phyloP scores from a whole-genome alignment of 352 stramenopile species.

The Pythium chondricola region DNA sequence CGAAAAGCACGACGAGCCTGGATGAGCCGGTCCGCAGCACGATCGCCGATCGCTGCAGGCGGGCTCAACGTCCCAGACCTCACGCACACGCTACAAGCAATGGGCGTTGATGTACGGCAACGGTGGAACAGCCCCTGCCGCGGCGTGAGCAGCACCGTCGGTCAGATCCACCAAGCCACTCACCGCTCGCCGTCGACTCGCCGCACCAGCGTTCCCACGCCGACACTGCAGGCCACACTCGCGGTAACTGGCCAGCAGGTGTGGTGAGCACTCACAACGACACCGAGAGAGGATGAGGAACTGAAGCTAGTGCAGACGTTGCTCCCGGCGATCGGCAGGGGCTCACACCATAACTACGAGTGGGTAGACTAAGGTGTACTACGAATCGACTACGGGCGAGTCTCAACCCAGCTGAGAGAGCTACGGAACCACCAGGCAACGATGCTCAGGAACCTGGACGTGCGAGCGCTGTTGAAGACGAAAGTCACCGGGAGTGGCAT shows the following conservation, averaged over 20 bases:
- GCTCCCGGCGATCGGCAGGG: background rate
- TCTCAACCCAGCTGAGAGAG: background rate
- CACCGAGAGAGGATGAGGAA: background rate
- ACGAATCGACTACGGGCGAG: background rate
- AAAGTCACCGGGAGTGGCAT: background rate
- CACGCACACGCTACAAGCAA: background rate
- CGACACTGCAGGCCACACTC: background rate
- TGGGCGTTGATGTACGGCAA: background rate
- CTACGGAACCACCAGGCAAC: background rate
- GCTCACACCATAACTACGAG: background rate
- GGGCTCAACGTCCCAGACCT: background rate
- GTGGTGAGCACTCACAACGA: background rate
- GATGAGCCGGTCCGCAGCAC: background rate
- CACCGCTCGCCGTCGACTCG: background rate
- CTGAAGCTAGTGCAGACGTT: background rate
- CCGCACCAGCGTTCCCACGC: background rate
- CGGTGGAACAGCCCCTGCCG: background rate
- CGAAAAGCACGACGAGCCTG: too few relatives aligned
- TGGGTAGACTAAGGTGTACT: background rate
- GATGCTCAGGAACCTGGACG: background rate
- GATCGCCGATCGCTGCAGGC: background rate
- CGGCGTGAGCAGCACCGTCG: background rate
- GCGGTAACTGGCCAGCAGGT: background rate
- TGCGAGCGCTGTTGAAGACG: background rate
- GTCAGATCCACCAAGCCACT: background rate